phyloP scores from a whole-genome alignment of 106 monocot genomes.

The Allium fistulosum region DNA sequence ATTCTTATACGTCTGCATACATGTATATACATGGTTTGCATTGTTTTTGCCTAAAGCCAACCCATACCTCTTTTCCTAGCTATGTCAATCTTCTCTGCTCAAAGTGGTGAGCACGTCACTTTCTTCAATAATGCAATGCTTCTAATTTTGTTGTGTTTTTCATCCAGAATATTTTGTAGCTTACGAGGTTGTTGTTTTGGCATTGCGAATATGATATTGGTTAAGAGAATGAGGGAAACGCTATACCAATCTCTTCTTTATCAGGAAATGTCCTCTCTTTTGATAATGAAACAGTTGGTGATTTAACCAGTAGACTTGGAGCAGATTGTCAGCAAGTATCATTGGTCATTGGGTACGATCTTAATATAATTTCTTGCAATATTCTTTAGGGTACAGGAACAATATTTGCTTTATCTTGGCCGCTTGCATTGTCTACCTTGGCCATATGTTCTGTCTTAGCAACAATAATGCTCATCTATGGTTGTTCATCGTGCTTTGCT shows the following conservation, averaged over 20 bases:
- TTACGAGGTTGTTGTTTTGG: conserved; percentile 81
- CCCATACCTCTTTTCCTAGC: conserved; percentile 89
- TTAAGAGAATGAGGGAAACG: conserved; percentile 86
- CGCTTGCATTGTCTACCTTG: conserved; percentile 69
- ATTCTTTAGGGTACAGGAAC: conserved; percentile 81
- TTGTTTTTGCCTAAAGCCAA: too few species aligned
- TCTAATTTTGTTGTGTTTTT: conserved; percentile 59
- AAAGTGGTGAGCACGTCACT: conserved; percentile 42
- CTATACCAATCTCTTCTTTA: too few species aligned
- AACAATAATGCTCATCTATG: conserved; percentile 58
- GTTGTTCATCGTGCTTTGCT: too few species aligned
- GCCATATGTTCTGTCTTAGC: conserved; percentile 50
- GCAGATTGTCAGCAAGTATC: conserved; percentile 99
- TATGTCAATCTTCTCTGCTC: conserved; percentile 92
- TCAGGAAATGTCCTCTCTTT: conserved; percentile 84
- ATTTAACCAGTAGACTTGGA: conserved; percentile 94
- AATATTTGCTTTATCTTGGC: conserved; percentile 77
- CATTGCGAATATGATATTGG: conserved; percentile 92
- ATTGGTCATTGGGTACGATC: conserved; percentile 87
- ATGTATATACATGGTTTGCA: too few species aligned
- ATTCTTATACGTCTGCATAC: too few species aligned
- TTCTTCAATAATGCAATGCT: conserved; percentile 63
- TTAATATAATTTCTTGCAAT: conserved; percentile 85
- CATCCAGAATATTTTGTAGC: conserved; percentile 81
- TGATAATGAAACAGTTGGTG: conserved; percentile 92